Base-by-base conservation (phyloP, 2,329 filamentous ascomycete genomes). In the Trichoderma sp. region DNA sequence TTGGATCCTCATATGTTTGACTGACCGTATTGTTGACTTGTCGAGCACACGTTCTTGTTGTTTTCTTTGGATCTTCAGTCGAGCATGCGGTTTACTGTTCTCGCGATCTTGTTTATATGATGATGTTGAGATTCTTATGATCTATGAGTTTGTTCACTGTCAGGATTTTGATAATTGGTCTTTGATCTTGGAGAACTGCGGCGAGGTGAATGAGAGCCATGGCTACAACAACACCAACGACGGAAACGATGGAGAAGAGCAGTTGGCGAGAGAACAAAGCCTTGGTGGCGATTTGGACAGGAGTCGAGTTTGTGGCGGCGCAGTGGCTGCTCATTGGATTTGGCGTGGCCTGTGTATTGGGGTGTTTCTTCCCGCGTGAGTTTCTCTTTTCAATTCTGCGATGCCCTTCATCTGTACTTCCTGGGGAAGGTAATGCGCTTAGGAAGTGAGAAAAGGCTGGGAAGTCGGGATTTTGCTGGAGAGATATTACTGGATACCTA, bases 271-370 rank as follows among this genome's bases (percentile, higher is more conserved):
- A 54, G 14, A 52, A 51, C 14, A 43, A 44, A 10, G 26, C 21
- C 1, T 1, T 62, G 39, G 26, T 30, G 3, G 45, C 48, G 59
- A n/a, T 34, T 4, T 51, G 26, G 34, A 62, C 67, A 44, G 64
- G 67, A 12, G 61, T 60, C 56, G 66, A 67, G 66, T 75, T 84
- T 64, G 56, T 85, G 54, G 74, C 79, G 57, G 82, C 84, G 63
- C 88, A 90, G 77, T 90, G 87, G 85, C 83, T 90, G 64, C 79
- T 90, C 19, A 81, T 90, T 64, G 85, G 82, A 19, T 87, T 90
- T 69, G 84, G 79, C 1, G 67, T 85, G 78, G 75, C 78, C 77
- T 73, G 80, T 83, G 69, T 86, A 19, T 70, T 82, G 47, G 80
- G 75, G 2, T 79, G 80, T 50, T 74, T 75, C 39, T 82, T 79